Percentiles rank a stretch among this genome's conserved stretches.
These are phyloP conservation scores for Fomitopsis palustris DNA, from an alignment of 1,284 basidiomycete species.

Conservation along the genomic window DNA sequence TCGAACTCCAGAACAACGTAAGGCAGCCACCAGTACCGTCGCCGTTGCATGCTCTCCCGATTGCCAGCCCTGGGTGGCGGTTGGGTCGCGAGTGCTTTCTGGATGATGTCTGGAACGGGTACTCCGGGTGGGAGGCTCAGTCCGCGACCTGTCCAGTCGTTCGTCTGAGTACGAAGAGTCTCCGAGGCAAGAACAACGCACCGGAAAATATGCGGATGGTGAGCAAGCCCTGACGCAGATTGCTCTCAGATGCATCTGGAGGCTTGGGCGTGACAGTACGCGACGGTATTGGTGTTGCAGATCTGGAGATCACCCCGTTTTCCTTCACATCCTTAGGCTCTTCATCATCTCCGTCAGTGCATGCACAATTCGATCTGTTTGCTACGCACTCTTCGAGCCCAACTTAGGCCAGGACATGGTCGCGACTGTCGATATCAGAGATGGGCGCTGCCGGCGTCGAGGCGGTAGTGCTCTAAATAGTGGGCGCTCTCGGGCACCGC, in stretches of 20 bases:
- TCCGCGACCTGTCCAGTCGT: constrained; percentile 52
- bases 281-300: constrained; percentile 70
- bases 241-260: constrained; percentile 40
- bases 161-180: constrained; percentile 1
- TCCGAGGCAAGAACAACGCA: constrained; percentile 23
- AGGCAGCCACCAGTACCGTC: constrained; percentile 94
- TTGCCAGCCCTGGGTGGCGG: constrained; percentile 59
- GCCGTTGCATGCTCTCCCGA: constrained; percentile 85
- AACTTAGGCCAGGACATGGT: constrained; percentile 26
- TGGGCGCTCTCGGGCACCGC: constrained; percentile 4
- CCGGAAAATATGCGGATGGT: constrained; percentile 89
- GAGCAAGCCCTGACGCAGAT: constrained; percentile 77
- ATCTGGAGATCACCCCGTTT: constrained; percentile 64
- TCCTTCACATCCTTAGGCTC: constrained; percentile 67
- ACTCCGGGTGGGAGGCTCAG: constrained; percentile 73
- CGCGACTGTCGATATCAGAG: constrained; percentile 7
- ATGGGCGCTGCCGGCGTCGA: constrained; percentile 11
- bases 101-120: constrained; percentile 82
- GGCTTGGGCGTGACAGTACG: constrained; percentile 70
- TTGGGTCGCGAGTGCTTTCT: constrained; percentile 67
- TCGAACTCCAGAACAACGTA: constrained; percentile 98
- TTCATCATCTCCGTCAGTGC: constrained; percentile 21
- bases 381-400: constrained; percentile 22
- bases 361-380: neutral
- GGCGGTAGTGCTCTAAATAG: constrained; percentile 6